These are phyloP conservation scores for Osmanthus fragrans DNA, from an alignment of 257 asterid species.

Conservation along the genomic window DNA sequence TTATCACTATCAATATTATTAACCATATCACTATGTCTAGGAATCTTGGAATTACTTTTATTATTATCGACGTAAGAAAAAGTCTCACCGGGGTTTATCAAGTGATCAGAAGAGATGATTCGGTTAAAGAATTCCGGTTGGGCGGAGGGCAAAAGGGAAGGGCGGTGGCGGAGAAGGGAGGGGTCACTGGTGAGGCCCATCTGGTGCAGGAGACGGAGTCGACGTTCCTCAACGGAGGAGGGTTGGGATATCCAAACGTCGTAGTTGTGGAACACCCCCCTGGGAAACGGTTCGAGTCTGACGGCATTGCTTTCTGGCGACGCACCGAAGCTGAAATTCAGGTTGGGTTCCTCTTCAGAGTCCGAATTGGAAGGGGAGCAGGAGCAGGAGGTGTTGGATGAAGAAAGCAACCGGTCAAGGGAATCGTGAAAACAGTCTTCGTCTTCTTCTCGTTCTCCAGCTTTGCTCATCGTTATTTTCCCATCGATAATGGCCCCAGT, in stretches of 20 bases:
- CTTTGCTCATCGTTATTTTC: conserved; percentile 62
- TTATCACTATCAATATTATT: conserved; percentile 14
- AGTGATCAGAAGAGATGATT: conserved; percentile 32
- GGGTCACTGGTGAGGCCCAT: conserved; percentile 85
- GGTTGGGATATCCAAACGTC: conserved; percentile 93
- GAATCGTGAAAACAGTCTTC: conserved; percentile 70
- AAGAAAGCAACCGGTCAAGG: conserved; percentile 72
- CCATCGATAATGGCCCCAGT: conserved; percentile 41
- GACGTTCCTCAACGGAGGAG: conserved; percentile 85
- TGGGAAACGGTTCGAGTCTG: conserved; percentile 48
- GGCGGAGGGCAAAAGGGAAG: conserved; percentile 40
- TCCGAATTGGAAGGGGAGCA: conserved; percentile 59
- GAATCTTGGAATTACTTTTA: conserved; percentile 10
- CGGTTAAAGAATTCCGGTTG: conserved; percentile 7
- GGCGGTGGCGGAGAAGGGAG: conserved; percentile 60
- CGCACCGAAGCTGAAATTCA: conserved; percentile 21
- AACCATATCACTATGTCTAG: conserved; percentile 19
- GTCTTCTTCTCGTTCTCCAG: conserved; percentile 53
- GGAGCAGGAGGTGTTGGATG: conserved; percentile 75
- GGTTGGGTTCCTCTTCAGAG: conserved; percentile 47
- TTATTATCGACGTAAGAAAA: conserved; percentile 2
- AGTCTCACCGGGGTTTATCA: conserved; percentile 29
- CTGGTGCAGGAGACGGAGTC: conserved; percentile 63
- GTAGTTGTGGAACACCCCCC: conserved; percentile 54
- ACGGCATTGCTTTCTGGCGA: conserved; percentile 25